Evolutionary conservation across 257 asterid species (phyloP), one percentile per base, ranked within the genome.

Genomic region (Marsdenia floribunda): DNA sequence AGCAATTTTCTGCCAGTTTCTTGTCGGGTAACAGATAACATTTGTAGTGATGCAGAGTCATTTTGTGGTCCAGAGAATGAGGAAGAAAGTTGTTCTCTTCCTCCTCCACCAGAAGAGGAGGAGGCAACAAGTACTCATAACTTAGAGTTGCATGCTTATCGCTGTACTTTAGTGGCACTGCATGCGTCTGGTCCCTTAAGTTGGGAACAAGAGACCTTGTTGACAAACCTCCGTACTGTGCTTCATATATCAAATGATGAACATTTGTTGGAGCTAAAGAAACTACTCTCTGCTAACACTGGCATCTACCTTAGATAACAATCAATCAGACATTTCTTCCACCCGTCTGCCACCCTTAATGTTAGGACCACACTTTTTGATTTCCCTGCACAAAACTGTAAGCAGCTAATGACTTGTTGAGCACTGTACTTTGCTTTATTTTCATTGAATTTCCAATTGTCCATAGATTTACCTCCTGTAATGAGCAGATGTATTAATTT

Each of bases 161-260:
- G 87, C 68, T 78, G 95, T 77, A 93, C 97, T 42, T 83, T 93
- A 75, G 85, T 83, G 83, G 97, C 94, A 70, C 77, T 93, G 78
- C 83, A 87, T 76, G 94, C 88, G 77, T 89, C 90, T 79, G 98
- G 98, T 76, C 94, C 94, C 82, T 90, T 93, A 83, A 93, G 91
- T 82, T 93, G 98, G 98, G 98, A 93, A 50, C 91, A 89, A 77
- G 97, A 93, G 85, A 80, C 88, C 67, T 70, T 93, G 82, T 77
- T 90, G 86, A 93, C 98, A 77, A 83, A 93, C 85, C 97, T 93
- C 75, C 97, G 98, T 69, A 91, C 87, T 71, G 78, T 78, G 85
- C 96, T 93, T 80, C 89, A 88, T 84, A 86, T 93, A 70, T 93
- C 96, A 81, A 88, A 93, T 86, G 98, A 93, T 81, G 98, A 90